Evolutionary conservation across 2,329 filamentous ascomycete genomes (phyloP), one percentile per base, ranked within the genome.

Genomic region (Diaporthe sp.): DNA sequence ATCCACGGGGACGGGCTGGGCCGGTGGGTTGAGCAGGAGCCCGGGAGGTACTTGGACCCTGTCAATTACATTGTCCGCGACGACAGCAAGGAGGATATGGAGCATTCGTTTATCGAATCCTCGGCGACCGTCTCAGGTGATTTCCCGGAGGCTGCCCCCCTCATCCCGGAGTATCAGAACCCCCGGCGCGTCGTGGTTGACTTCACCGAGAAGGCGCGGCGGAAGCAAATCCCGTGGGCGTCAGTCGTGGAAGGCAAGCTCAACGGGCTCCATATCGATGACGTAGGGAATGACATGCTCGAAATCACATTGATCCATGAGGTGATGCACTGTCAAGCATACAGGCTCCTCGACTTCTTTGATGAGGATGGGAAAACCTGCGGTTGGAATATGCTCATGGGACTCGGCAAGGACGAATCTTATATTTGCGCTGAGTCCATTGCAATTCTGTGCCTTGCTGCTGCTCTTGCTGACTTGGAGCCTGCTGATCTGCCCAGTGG

Each of bases 231-330:
- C 12, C 8, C 31, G 5, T 53, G 28, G 28, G 19, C 15, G 31
- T 1, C 2, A 5, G 25, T 31, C 5, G 12, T 15, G 22, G 13
- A 4, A 3, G 6, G 9, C 4, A 3, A 19, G 4, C 62, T 68
- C 9, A 5, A 1, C 1, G 46, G 15, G 6, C 1, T 3, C 0
- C 6, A 2, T 5, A 12, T 53, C 7, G 22, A 42, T 13, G 4
- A 4, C 1, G 28, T 68, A 3, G 15, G 3, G 31, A 4, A 19
- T 6, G 22, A 25, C 8, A 2, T 68, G 34, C 13, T 53, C n/a
- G 65, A 68, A 5, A 17, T 19, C 4, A 68, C 22, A 0, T 12
- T 53, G 5, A 37, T 68, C 7, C 44, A 68, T 22, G 46, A 51
- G 31, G 25, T 68, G 19, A 37, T 68, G 31, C 62, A 53, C 22